Base-by-base conservation (phyloP, 148 eudicot species). In the Cornus controversa region DNA sequence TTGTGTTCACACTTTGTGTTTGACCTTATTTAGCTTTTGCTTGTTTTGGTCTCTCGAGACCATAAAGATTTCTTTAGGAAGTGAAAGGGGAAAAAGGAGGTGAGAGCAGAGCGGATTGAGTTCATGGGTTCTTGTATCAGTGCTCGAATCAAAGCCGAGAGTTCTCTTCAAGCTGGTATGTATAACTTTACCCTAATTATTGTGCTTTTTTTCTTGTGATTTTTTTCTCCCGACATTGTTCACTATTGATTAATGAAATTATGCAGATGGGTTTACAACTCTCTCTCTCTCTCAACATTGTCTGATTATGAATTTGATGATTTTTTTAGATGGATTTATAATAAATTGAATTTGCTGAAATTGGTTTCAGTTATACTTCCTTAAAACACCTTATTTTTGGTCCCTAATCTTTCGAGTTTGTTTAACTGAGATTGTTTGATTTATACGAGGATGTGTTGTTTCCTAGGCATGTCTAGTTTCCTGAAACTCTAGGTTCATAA, bases 111-210 rank as follows among this genome's bases (percentile, higher is more conserved):
- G 27, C 45, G 6, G 60, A 45, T 24, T 24, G 26, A 20, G 47
- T 45, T 27, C 6, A 93, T 93, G 97, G 97, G 97, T 18, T 86
- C 91, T 78, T 93, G 90, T 81, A 82, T 82, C 77, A 89, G 97
- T 84, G 86, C 81, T 45, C 80, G 86, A 82, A 85, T 93, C 71
- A 89, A 90, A 68, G 88, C 87, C 40, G 83, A 85, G 47, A 85
- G 72, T 65, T 79, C 83, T 67, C 74, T 73, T 42, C 85, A 82
- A 24, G 64, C 42, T 66, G 80, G 87, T 84, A 69, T 18, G 36
- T 54, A 9, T 14, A 15, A 0, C 5, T 15, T 31, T 31, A 31
- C 34, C 34, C 34, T 31, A 31, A 31, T 31, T 31, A 31, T 20
- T 54, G 4, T 54, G 60, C 5, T 54, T 54, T 54, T 54, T 54